These are phyloP conservation scores for Populus davidiana DNA, from an alignment of 345 rosid species.

Conservation along the genomic window DNA sequence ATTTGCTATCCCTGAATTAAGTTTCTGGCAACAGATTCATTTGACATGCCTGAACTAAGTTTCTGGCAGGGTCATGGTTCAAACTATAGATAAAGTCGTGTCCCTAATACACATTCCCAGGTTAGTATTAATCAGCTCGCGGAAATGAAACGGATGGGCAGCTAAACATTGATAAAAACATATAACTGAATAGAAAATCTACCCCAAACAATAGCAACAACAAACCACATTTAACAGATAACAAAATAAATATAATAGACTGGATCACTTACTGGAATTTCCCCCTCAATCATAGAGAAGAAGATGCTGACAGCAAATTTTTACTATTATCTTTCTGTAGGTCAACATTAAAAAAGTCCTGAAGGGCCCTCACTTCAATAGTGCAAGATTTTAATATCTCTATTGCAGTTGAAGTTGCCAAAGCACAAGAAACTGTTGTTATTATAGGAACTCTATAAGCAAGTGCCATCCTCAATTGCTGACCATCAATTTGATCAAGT, in stretches of 20 bases:
- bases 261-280: neutral
- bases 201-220: neutral
- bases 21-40: neutral
- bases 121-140: neutral
- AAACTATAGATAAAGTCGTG: neutral
- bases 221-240: neutral
- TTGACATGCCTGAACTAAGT: neutral
- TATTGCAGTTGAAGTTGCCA: conserved; percentile 86
- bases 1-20: neutral
- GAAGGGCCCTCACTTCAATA: conserved; percentile 73
- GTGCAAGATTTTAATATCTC: conserved; percentile 64
- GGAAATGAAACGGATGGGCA: neutral
- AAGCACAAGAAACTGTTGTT: conserved; percentile 89
- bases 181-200: neutral
- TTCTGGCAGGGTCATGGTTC: neutral
- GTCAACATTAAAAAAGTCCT: conserved; percentile 67
- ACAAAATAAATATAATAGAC: neutral
- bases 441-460: conserved; percentile 88
- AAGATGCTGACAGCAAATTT: conserved; percentile 45
- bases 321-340: conserved; percentile 16
- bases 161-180: neutral
- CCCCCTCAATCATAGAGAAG: conserved; percentile 29
- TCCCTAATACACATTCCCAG: neutral
- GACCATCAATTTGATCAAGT: conserved; percentile 83
- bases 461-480: conserved; percentile 76